Evolutionary conservation across 768 basidiomycete genomes (phyloP), one percentile per base, ranked within the genome.

Genomic region (Asterophora parasitica): DNA sequence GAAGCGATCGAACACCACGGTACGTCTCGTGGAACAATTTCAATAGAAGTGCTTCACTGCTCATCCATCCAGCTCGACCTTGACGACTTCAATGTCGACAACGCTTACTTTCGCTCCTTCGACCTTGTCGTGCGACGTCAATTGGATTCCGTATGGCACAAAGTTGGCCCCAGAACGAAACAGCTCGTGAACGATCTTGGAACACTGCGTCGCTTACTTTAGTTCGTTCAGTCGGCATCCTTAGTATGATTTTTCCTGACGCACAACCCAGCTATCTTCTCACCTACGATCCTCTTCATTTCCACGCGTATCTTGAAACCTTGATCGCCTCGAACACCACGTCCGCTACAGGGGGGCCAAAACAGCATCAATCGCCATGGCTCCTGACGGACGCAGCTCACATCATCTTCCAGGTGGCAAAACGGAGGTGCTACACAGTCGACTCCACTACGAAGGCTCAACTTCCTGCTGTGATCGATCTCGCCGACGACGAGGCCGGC

Each of bases 91-190:
- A 92, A 80, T 19, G 78, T 98, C 39, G 89, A 96, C 59, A 93
- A 88, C 57, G 91, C 93, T 0, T 93, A 97, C 58, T 98, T 97
- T 65, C 82, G 83, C 28, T 91, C 88, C 1, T 99, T 98, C 59
- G 94, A 97, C 59, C 69, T 78, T 15, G 76, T 95, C 42, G 92
- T 97, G 2, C 81, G 94, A 3, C 79, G 81, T 27, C 92, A 94
- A 58, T 78, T 98, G 7, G 92, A 96, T 63, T 77, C 92, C 0
- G 86, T 96, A 6, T 98, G 96, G 95, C 93, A 98, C 65, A 91
- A 92, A 67, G 94, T 95, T 20, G 92, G 92, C 0, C 83, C 90
- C 1, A 85, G 81, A 51, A 98, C 94, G 4, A 92, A 90, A 57
- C 90, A 93, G 51, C 79, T 98, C 9, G 92, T 97, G 7, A 79